A percentile compares a stretch with the other conserved stretches of the same genome.
Evolutionary conservation across 805 yeast species (phyloP).

Genomic region (Wickerhamomyces hampshirensis): DNA sequence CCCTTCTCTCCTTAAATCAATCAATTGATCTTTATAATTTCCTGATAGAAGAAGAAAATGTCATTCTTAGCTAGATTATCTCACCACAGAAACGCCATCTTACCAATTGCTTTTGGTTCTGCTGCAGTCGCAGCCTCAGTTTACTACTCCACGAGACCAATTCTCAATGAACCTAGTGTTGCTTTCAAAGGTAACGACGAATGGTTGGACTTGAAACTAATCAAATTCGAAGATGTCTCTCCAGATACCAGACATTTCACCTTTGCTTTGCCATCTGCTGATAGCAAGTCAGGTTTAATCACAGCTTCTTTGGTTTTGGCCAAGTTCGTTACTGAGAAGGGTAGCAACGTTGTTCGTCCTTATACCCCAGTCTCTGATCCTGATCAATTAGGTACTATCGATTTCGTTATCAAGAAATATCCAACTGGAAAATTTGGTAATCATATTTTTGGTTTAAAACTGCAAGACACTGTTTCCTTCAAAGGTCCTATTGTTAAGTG

Average conservation of each 20-base stretch:
- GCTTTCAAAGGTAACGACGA: conserved; percentile 59
- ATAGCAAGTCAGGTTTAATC: conserved; percentile 68
- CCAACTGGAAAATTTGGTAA: conserved; percentile 78
- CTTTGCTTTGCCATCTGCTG: conserved; percentile 63
- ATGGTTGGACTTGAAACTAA: conserved; percentile 66
- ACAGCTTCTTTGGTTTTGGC: conserved; percentile 79
- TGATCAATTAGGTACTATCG: conserved; percentile 66
- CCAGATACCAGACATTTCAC: conserved; percentile 63
- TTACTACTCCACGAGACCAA: conserved; percentile 26
- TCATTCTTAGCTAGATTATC: conserved; percentile 25
- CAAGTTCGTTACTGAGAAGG: conserved; percentile 79
- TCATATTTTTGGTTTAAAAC: conserved; percentile 66
- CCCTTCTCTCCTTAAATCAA: no score
- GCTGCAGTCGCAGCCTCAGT: conserved; percentile 39
- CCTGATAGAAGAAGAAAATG: no score
- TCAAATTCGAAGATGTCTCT: conserved; percentile 45
- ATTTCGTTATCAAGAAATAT: conserved; percentile 80
- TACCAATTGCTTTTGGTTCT: conserved; percentile 42
- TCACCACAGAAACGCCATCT: conserved; percentile 11
- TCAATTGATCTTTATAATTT: no score
- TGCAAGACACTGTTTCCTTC: conserved; percentile 78
- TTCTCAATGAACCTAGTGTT: conserved; percentile 34
- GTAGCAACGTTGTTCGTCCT: conserved; percentile 73
- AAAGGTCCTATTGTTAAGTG: conserved; percentile 94
- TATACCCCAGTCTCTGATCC: conserved; percentile 78